A percentile compares a stretch with the other conserved stretches of the same genome.
Evolutionary conservation across 2,329 filamentous ascomycete genomes (phyloP).

Genomic region (Bretziella fagacearum): DNA sequence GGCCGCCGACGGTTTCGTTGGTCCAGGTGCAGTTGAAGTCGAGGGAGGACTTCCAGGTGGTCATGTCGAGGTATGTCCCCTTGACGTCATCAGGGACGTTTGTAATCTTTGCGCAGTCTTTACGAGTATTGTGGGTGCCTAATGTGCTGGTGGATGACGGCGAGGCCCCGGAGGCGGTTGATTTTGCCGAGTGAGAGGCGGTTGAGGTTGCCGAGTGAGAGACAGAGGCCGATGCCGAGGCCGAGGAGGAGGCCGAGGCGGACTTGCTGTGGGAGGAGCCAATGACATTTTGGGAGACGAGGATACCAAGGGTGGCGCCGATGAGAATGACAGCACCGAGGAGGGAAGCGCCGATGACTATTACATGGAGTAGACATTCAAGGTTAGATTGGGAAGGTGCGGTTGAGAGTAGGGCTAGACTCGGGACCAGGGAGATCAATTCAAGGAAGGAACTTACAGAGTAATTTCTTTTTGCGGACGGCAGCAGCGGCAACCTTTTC

Average conservation of each 20-base stretch:
- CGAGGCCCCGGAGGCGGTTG: not conserved
- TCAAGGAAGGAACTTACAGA: not conserved
- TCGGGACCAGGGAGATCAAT: not conserved
- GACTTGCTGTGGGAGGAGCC: conserved; percentile 8
- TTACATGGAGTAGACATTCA: not conserved
- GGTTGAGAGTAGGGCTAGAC: not conserved
- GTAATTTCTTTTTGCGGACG: not conserved
- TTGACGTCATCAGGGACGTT: conserved; percentile 35
- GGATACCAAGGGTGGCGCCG: conserved; percentile 9
- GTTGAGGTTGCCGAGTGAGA: too few species aligned
- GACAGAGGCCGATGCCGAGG: not conserved
- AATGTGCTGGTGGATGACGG: not conserved
- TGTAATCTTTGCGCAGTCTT: conserved; percentile 6
- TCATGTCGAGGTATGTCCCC: conserved; percentile 51
- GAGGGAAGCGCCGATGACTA: conserved; percentile 4
- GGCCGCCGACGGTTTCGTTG: conserved; percentile 44
- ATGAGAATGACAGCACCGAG: conserved; percentile 6
- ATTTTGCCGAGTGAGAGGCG: not conserved
- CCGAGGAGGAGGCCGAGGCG: not conserved
- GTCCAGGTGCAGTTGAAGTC: conserved; percentile 65
- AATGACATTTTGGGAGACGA: conserved; percentile 11
- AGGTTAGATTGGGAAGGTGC: too few species aligned
- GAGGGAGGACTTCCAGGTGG: conserved; percentile 53
- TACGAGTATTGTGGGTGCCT: not conserved
- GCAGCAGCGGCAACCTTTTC: not conserved